These are phyloP conservation scores for Amborella trichopoda DNA, from an alignment of 164 flowering plant genomes.

Conservation along the genomic window DNA sequence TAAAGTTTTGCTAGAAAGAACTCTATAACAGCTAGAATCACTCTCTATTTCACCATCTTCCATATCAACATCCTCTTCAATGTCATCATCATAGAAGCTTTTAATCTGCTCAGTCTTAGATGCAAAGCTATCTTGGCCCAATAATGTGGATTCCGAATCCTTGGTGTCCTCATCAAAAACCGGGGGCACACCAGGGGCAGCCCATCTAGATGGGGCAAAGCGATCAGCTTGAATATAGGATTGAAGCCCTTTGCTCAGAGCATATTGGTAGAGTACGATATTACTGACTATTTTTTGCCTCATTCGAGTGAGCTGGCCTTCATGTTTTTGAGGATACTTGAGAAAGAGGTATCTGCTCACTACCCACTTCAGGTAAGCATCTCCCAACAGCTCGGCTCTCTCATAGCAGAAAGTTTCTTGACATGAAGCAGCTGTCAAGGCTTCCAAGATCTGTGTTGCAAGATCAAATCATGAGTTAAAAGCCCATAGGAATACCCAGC, in stretches of 20 bases:
- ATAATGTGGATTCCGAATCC: constrained; percentile 46
- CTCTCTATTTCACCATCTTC: constrained; percentile 97
- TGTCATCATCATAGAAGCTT: constrained; percentile 15
- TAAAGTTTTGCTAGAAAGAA: constrained; percentile 91
- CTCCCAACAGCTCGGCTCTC: constrained; percentile 98
- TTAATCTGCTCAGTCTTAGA: constrained; percentile 10
- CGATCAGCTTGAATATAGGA: constrained; percentile 97
- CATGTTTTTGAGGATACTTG: constrained; percentile 92
- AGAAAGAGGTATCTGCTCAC: constrained; percentile 93
- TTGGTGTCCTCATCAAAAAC: constrained; percentile 92
- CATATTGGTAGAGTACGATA: constrained; percentile 77
- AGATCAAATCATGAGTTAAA: neutral
- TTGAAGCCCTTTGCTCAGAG: constrained; percentile 78
- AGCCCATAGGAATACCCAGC: too few relatives aligned
- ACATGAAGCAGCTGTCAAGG: constrained; percentile 98
- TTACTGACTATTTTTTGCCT: constrained; percentile 99
- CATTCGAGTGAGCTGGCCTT: constrained; percentile 98
- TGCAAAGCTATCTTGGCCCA: constrained; percentile 32
- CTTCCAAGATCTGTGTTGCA: constrained; percentile 72
- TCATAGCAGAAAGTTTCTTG: constrained; percentile 98
- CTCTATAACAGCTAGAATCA: constrained; percentile 90
- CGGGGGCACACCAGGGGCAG: constrained; percentile 99
- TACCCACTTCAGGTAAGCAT: constrained; percentile 98
- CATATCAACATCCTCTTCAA: constrained; percentile 48
- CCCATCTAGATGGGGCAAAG: constrained; percentile 98